These are phyloP conservation scores for Lichtheimia corymbifera DNA, from an alignment of 371 early-diverging fungal genomes.

Conservation along the genomic window DNA sequence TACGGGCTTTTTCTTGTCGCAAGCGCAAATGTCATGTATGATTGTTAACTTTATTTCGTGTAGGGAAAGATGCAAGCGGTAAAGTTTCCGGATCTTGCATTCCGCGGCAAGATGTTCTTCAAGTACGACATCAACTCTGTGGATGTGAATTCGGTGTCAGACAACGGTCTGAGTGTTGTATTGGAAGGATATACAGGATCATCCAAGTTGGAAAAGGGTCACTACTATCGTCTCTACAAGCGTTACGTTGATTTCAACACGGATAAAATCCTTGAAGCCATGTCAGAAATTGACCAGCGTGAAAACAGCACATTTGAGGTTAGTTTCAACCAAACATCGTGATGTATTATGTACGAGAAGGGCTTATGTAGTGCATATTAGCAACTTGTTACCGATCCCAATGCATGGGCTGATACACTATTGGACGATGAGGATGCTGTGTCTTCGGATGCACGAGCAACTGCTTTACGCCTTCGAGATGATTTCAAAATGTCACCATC, in stretches of 20 bases:
- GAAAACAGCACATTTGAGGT: slow-evolving; percentile 21
- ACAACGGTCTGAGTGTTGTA: not conserved
- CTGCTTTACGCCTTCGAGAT: slow-evolving; percentile 30
- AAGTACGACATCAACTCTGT: slow-evolving; percentile 6
- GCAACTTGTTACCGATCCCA: slow-evolving; percentile 6
- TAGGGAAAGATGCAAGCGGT: slow-evolving; percentile 37
- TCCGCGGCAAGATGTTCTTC: slow-evolving; percentile 10
- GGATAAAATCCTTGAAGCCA: slow-evolving; percentile 21
- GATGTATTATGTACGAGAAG: not conserved
- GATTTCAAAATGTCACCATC: slow-evolving; percentile 57
- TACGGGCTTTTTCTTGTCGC: slow-evolving; percentile 1
- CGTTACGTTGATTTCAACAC: slow-evolving; percentile 36
- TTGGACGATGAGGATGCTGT: not conserved
- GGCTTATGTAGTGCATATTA: not conserved
- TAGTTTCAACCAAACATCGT: not conserved
- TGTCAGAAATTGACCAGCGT: slow-evolving; percentile 19
- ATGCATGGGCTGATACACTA: slow-evolving; percentile 4
- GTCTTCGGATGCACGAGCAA: slow-evolving; percentile 23
- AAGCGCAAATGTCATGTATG: too few relatives aligned
- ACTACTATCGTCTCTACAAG: slow-evolving; percentile 26
- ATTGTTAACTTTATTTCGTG: not conserved
- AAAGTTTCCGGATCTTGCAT: slow-evolving; percentile 31
- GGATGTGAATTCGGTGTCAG: slow-evolving; percentile 6
- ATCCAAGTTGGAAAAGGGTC: not conserved
- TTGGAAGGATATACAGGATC: slow-evolving; percentile 16